phyloP scores from a whole-genome alignment of 345 rosid genomes.

The Eucalyptus sp. region DNA sequence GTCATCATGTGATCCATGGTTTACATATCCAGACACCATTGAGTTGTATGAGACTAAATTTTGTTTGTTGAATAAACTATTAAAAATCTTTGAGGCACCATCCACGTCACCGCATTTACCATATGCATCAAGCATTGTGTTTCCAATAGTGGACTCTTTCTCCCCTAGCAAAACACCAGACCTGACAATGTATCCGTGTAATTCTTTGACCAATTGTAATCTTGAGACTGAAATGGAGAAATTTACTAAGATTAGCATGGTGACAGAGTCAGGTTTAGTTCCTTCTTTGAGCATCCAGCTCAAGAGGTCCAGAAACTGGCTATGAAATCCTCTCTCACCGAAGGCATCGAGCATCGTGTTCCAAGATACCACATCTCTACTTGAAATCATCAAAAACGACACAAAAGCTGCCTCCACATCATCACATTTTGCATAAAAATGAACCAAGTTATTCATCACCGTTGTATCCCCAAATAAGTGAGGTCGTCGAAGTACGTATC shows the following conservation, averaged over 20 bases:
- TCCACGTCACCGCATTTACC: slow-evolving; percentile 53
- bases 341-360: slow-evolving; percentile 49
- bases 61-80: slow-evolving; percentile 26
- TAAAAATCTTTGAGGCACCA: slow-evolving; percentile 48
- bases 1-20: slow-evolving; percentile 38
- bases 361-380: slow-evolving; percentile 54
- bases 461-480: slow-evolving; percentile 20
- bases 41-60: slow-evolving; percentile 51
- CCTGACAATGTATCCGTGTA: slow-evolving; percentile 59
- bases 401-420: slow-evolving; percentile 35
- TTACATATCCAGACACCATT: slow-evolving; percentile 44
- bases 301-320: slow-evolving; percentile 31
- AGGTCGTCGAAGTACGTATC: slow-evolving; percentile 28
- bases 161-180: slow-evolving; percentile 21
- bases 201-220: slow-evolving; percentile 46
- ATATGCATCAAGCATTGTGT: slow-evolving; percentile 71
- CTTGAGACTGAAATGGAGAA: slow-evolving; percentile 11
- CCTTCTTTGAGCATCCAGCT: slow-evolving; percentile 35
- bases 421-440: slow-evolving; percentile 55
- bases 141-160: slow-evolving; percentile 26
- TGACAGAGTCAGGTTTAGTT: slow-evolving; percentile 33
- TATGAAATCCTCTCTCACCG: slow-evolving; percentile 14
- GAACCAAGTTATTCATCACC: slow-evolving; percentile 40
- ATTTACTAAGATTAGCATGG: slow-evolving; percentile 31
- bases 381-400: slow-evolving; percentile 22